phyloP scores from a whole-genome alignment of 768 basidiomycete species.

The Mycena rosella region DNA sequence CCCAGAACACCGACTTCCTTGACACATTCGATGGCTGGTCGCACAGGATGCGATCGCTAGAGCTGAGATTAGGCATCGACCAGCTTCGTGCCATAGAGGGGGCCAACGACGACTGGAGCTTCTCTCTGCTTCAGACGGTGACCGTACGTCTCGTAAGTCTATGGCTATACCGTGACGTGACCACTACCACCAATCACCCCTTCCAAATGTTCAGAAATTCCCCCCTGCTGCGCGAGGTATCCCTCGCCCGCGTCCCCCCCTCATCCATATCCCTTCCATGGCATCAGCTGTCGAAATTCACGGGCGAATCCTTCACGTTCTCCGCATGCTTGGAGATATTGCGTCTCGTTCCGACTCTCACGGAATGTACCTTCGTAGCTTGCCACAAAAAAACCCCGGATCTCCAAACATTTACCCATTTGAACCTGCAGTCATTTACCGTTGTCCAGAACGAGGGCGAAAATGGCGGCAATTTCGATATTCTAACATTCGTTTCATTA shows the following conservation, averaged over 20 bases:
- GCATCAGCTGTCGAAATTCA: slow-evolving; percentile 4
- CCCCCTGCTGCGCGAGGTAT: background rate
- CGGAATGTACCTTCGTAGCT: background rate
- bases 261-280: slow-evolving; percentile 5
- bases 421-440: background rate
- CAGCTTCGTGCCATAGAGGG: background rate
- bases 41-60: background rate
- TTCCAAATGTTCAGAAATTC: background rate
- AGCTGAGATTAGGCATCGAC: background rate
- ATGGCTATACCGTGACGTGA: background rate
- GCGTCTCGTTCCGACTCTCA: background rate
- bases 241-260: background rate
- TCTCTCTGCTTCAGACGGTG: background rate
- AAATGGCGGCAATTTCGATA: too few species aligned
- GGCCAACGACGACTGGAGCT: background rate
- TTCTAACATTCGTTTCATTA: background rate
- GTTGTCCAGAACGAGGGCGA: too few species aligned
- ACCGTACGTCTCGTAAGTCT: background rate
- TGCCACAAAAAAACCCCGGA: background rate
- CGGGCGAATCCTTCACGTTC: background rate
- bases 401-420: background rate
- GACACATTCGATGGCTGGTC: background rate
- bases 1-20: background rate
- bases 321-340: background rate
- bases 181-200: too few species aligned